phyloP scores from a whole-genome alignment of 192 early-diverging fungal species.

The Coemansia reversa region DNA sequence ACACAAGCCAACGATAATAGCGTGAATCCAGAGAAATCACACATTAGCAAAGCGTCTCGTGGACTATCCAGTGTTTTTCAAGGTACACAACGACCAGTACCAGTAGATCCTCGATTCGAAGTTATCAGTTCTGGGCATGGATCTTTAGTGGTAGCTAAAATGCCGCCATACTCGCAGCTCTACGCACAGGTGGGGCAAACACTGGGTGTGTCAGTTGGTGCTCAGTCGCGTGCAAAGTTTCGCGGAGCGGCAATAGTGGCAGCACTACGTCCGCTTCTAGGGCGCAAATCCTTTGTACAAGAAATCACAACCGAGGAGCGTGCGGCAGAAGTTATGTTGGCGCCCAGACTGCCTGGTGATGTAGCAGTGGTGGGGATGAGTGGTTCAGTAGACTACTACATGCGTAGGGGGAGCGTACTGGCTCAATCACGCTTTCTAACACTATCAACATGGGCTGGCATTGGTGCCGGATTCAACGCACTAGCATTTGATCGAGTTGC shows the following conservation, averaged over 20 bases:
- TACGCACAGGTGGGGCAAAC: slow-evolving; percentile 31
- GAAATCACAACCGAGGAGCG: slow-evolving; percentile 53
- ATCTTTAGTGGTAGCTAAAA: slow-evolving; percentile 25
- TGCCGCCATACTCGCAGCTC: slow-evolving; percentile 44
- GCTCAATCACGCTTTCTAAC: slow-evolving; percentile 52
- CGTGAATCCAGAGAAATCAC: background rate
- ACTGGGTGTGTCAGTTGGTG: slow-evolving; percentile 29
- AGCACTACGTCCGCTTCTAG: slow-evolving; percentile 30
- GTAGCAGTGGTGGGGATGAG: slow-evolving; percentile 62
- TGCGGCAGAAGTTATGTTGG: slow-evolving; percentile 67
- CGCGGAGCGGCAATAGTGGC: slow-evolving; percentile 25
- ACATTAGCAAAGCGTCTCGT: slow-evolving; percentile 2
- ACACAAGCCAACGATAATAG: background rate
- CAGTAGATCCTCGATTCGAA: slow-evolving; percentile 36
- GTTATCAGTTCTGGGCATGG: slow-evolving; percentile 26
- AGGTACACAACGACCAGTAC: slow-evolving; percentile 16
- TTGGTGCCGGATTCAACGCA: slow-evolving; percentile 49
- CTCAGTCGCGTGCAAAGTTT: slow-evolving; percentile 11
- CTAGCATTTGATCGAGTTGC: slow-evolving; percentile 63
- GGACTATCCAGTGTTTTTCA: slow-evolving; percentile 22
- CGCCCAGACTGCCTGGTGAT: slow-evolving; percentile 62
- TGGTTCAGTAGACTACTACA: slow-evolving; percentile 58
- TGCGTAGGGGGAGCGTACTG: slow-evolving; percentile 63
- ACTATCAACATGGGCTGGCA: slow-evolving; percentile 34
- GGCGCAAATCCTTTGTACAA: slow-evolving; percentile 33